These are phyloP conservation scores for Cubamyces sp. DNA, from an alignment of 768 basidiomycete species.

Conservation along the genomic window DNA sequence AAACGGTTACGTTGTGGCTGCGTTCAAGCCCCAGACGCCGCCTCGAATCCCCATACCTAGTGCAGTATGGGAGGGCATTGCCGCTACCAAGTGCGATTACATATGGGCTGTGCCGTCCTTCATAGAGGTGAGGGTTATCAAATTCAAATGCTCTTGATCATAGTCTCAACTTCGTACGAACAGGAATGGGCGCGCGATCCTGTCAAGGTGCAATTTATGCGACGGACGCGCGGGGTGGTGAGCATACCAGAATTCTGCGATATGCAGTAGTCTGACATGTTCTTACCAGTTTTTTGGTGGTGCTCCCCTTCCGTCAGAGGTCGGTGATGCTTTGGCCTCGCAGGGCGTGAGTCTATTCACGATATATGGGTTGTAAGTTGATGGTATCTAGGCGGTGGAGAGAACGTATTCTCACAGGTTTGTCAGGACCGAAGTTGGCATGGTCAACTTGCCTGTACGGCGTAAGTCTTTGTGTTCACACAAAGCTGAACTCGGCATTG, in stretches of 20 bases:
- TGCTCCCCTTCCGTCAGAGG: conserved; percentile 40
- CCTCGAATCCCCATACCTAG: conserved; percentile 30
- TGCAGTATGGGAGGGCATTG: conserved; percentile 19
- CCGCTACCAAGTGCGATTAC: conserved; percentile 16
- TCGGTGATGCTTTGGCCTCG: conserved; percentile 38
- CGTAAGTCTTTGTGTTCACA: neutral
- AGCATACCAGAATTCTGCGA: no score
- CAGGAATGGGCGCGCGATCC: conserved; percentile 28
- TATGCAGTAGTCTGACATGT: neutral
- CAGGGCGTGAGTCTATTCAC: conserved; percentile 38
- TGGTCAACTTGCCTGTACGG: neutral
- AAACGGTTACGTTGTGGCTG: conserved; percentile 25
- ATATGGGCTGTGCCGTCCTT: conserved; percentile 31
- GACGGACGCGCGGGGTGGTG: conserved; percentile 10
- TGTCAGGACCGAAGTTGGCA: conserved; percentile 15
- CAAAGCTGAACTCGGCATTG: neutral
- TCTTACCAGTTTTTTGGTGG: conserved; percentile 40
- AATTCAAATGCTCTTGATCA: neutral
- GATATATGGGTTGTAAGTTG: conserved; percentile 44
- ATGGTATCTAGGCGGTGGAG: no score
- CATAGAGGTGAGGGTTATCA: conserved; percentile 28
- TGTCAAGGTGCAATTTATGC: conserved; percentile 13
- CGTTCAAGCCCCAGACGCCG: conserved; percentile 29
- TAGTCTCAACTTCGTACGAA: neutral
- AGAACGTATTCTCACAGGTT: neutral